A percentile compares a stretch with the other conserved stretches of the same genome.
phyloP scores from a whole-genome alignment of 306 rosid genomes.

The Macrotyloma uniflorum region DNA sequence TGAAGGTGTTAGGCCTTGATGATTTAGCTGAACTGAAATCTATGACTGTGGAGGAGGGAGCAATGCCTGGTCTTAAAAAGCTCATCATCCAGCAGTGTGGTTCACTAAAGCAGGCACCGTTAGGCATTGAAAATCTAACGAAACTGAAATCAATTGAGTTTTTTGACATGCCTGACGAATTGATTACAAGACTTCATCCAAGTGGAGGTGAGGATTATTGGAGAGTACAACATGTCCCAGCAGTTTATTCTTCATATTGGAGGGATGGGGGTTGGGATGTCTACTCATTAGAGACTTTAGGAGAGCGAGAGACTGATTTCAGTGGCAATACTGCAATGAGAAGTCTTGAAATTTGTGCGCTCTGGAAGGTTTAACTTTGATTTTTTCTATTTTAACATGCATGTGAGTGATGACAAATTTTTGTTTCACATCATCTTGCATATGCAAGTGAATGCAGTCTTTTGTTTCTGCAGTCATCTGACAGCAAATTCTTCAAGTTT shows the following conservation, averaged over 20 bases:
- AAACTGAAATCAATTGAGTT: constrained; percentile 66
- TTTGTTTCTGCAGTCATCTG: background rate
- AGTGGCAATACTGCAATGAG: constrained; percentile 6
- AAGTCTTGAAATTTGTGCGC: constrained; percentile 33
- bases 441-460: background rate
- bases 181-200: constrained; percentile 49
- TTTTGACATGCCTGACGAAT: constrained; percentile 68
- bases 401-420: background rate
- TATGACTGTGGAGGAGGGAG: constrained; percentile 59
- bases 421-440: constrained; percentile 8
- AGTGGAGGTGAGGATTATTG: constrained; percentile 51
- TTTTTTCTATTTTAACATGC: background rate
- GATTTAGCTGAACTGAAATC: constrained; percentile 46
- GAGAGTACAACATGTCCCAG: constrained; percentile 61
- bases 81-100: constrained; percentile 63
- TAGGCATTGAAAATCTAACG: constrained; percentile 57
- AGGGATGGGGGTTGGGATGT: constrained; percentile 71
- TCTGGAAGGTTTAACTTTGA: constrained; percentile 51
- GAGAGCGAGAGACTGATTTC: constrained; percentile 37
- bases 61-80: constrained; percentile 68
- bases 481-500: background rate
- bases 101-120: constrained; percentile 56
- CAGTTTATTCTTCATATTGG: constrained; percentile 59
- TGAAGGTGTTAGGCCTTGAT: constrained; percentile 70
- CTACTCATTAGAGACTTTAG: constrained; percentile 49